These are phyloP conservation scores for Auricularia heimuer DNA, from an alignment of 768 basidiomycete genomes.

Conservation along the genomic window DNA sequence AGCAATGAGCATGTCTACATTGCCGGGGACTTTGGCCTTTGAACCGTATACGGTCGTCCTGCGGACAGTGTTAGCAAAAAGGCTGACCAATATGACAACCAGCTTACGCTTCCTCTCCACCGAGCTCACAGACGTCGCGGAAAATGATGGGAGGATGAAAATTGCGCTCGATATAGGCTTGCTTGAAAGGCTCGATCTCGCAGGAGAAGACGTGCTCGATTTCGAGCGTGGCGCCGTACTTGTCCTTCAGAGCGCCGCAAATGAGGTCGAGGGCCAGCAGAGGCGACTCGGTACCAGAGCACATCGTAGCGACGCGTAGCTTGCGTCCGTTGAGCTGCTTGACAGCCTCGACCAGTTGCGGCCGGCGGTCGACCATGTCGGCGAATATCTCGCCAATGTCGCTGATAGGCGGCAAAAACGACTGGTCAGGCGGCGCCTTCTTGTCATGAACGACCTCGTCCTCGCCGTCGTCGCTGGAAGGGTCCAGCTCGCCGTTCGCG, in stretches of 20 bases:
- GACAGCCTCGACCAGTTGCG: constrained; percentile 56
- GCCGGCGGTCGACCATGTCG: constrained; percentile 58
- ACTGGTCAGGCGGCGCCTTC: constrained; percentile 43
- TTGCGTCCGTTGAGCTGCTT: constrained; percentile 66
- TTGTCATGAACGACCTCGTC: constrained; percentile 11
- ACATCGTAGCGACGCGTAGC: constrained; percentile 93
- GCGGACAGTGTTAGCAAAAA: not conserved
- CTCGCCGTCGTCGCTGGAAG: constrained; percentile 13
- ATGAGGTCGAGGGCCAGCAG: constrained; percentile 83
- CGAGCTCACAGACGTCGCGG: constrained; percentile 88
- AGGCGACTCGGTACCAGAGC: constrained; percentile 92
- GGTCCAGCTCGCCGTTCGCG: constrained; percentile 28
- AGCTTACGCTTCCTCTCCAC: constrained; percentile 64
- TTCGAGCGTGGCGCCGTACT: constrained; percentile 52
- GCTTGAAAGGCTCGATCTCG: constrained; percentile 95
- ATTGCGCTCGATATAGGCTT: constrained; percentile 94
- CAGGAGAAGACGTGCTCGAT: constrained; percentile 93
- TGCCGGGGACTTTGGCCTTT: constrained; percentile 73
- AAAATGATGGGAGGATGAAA: constrained; percentile 89
- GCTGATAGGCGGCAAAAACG: constrained; percentile 67
- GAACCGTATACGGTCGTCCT: constrained; percentile 92
- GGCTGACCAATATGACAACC: not conserved
- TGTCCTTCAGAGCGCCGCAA: constrained; percentile 60
- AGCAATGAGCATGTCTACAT: constrained; percentile 84
- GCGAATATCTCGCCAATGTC: constrained; percentile 64